Conservation (phyloP, 192 early-diverging fungal genomes). For the Chytriomyces confervae region DNA sequence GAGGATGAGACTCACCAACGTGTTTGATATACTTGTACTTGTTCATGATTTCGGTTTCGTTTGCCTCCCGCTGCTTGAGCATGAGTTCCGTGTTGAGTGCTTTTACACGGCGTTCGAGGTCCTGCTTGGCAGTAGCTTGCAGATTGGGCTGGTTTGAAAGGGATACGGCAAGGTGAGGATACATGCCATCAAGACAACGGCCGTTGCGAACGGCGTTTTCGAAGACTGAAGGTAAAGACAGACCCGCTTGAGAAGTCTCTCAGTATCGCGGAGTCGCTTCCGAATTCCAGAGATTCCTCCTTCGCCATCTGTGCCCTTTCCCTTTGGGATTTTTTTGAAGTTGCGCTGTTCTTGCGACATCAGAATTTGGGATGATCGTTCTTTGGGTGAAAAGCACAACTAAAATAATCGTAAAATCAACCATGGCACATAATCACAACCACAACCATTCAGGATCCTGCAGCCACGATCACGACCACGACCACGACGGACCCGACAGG, state of each 20-base stretch:
- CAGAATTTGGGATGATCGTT: no score
- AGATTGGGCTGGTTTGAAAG: conserved; percentile 33
- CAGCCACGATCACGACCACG: conserved; percentile 71
- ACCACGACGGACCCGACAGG: conserved; percentile 59
- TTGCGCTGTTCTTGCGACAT: no score
- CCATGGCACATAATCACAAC: conserved; percentile 24
- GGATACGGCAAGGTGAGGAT: conserved; percentile 9
- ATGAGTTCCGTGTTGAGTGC: conserved; percentile 35
- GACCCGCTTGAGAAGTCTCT: conserved; percentile 35
- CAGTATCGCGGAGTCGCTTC: conserved; percentile 46
- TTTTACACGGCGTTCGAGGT: conserved; percentile 48
- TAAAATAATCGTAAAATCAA: not conserved
- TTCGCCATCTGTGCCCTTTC: conserved; percentile 23
- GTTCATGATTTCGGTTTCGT: conserved; percentile 37
- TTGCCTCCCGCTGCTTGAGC: not conserved
- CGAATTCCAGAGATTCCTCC: conserved; percentile 23
- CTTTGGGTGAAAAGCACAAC: no score
- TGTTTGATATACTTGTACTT: conserved; percentile 54
- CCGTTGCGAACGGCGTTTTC: not conserved
- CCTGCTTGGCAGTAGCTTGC: conserved; percentile 36
- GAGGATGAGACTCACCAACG: conserved; percentile 36
- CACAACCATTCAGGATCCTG: conserved; percentile 58
- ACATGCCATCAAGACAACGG: not conserved
- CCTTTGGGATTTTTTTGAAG: conserved; percentile 6
- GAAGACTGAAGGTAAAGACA: not conserved